phyloP scores from a whole-genome alignment of 495 filamentous ascomycete species.

The Geoglossum glabrum region DNA sequence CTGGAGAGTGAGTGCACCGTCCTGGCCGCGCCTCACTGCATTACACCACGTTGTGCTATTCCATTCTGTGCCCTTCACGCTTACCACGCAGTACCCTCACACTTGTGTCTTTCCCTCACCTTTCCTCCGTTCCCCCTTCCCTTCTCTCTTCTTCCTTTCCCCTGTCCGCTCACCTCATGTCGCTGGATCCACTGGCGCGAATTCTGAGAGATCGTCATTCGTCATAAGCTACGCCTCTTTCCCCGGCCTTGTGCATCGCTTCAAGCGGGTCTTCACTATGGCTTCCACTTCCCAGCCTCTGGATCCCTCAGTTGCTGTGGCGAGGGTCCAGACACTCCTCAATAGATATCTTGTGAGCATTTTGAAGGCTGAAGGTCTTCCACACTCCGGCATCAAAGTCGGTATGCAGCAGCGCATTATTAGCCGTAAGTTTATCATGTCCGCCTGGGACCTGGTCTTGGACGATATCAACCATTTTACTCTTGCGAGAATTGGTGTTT shows the following conservation, averaged over 20 bases:
- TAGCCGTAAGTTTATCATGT: constrained; percentile 33
- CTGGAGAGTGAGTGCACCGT: not conserved
- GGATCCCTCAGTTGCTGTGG: constrained; percentile 17
- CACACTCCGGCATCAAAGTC: constrained; percentile 61
- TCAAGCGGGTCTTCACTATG: not conserved
- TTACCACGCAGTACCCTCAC: not conserved
- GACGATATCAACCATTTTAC: constrained; percentile 13
- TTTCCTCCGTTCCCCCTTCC: not conserved
- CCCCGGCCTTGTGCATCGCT: not conserved
- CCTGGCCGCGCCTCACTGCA: not conserved
- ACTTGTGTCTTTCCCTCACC: not conserved
- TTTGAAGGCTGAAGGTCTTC: constrained; percentile 44
- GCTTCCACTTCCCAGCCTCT: constrained; percentile 11
- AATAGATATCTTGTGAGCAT: constrained; percentile 58
- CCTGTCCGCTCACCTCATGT: not conserved
- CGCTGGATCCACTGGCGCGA: not conserved
- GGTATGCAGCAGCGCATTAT: constrained; percentile 58
- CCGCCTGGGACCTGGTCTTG: not conserved
- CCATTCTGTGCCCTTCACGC: not conserved
- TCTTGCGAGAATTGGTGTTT: not conserved
- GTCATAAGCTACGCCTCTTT: not conserved
- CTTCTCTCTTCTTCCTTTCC: not conserved
- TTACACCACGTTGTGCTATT: not conserved
- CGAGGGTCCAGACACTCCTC: constrained; percentile 35
- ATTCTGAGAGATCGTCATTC: not conserved